Evolutionary conservation across 2,329 filamentous ascomycete species (phyloP).

Genomic region (Fusarium xylarioides): DNA sequence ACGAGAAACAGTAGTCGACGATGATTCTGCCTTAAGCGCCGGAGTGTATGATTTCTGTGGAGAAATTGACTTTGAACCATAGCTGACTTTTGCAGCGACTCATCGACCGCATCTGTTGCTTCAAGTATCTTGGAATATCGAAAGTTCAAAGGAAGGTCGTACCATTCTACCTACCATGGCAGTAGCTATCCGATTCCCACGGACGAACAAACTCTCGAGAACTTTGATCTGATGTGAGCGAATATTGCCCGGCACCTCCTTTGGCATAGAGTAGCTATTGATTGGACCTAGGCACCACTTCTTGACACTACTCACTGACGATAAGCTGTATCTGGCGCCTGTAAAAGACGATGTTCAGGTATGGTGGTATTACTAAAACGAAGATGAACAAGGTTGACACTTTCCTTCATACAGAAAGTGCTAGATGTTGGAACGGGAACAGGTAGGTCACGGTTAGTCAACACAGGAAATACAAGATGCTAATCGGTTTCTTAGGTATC

Average conservation of each 20-base stretch:
- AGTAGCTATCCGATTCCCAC: conserved; percentile 6
- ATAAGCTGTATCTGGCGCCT: conserved; percentile 8
- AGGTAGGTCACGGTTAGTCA: not conserved
- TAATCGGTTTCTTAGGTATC: not conserved
- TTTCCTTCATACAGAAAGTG: not conserved
- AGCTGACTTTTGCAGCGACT: not conserved
- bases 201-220: conserved; percentile 4
- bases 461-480: not conserved
- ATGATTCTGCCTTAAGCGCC: not conserved
- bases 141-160: conserved; percentile 13
- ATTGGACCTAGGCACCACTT: conserved; percentile 7
- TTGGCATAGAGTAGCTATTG: not conserved
- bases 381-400: not conserved
- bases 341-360: conserved; percentile 7
- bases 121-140: conserved; percentile 19
- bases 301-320: conserved; percentile 4
- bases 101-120: conserved; percentile 3
- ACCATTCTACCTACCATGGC: not conserved
- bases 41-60: not conserved
- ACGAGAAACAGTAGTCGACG: not conserved
- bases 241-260: no score
- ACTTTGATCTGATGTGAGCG: conserved; percentile 13
- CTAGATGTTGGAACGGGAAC: conserved; percentile 12
- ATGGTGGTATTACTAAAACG: no score
- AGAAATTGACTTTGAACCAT: not conserved